These are phyloP conservation scores for Lenwebbia sp. DNA, from an alignment of 345 rosid species.

Conservation along the genomic window DNA sequence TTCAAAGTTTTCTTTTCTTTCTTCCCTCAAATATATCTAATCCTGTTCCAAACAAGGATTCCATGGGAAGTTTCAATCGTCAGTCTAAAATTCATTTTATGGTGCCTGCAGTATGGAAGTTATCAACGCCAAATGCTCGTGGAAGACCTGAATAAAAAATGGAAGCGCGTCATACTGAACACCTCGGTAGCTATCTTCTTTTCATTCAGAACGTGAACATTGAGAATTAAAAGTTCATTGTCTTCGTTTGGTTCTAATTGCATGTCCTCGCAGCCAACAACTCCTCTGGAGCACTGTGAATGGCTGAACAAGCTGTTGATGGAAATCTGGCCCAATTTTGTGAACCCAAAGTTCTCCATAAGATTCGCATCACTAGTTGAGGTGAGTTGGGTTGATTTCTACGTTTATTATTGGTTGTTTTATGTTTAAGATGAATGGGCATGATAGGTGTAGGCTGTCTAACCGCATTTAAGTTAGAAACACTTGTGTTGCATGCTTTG, in stretches of 20 bases:
- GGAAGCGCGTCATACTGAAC: constrained; percentile 57
- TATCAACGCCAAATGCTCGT: constrained; percentile 52
- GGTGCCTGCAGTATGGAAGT: constrained; percentile 48
- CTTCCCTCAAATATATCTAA: not conserved
- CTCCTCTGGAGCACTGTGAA: constrained; percentile 91
- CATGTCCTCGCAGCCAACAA: constrained; percentile 43
- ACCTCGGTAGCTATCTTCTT: constrained; percentile 31
- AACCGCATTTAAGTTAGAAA: not conserved
- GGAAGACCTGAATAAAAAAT: constrained; percentile 78
- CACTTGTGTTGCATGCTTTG: not conserved
- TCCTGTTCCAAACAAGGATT: not conserved
- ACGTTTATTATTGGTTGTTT: not conserved
- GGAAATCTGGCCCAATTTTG: constrained; percentile 70
- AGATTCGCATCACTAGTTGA: constrained; percentile 71
- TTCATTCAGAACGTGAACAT: not conserved
- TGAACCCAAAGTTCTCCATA: constrained; percentile 58
- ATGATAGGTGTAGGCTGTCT: not conserved
- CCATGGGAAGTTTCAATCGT: not conserved
- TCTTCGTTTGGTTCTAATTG: not conserved
- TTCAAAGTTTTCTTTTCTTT: not conserved
- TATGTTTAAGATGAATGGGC: not conserved
- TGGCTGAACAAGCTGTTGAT: constrained; percentile 84
- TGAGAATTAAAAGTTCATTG: not conserved
- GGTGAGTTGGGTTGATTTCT: constrained; percentile 28
- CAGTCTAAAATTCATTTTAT: not conserved